Base-by-base conservation (phyloP, 1,139 yeast genomes). In the Kluyveromyces sp. region DNA sequence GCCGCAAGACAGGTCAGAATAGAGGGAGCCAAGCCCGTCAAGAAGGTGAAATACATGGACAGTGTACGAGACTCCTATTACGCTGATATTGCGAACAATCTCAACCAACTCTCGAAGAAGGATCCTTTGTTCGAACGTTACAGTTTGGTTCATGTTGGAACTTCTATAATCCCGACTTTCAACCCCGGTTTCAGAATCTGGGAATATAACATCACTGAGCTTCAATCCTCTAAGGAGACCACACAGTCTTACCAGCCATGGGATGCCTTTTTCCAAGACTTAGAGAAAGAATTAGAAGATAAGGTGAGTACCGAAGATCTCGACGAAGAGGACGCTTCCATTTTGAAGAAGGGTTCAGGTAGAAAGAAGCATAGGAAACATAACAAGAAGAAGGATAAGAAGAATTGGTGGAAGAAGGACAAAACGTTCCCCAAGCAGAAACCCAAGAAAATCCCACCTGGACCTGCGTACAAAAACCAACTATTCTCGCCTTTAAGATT, bases 121-220 rank as follows among this genome's bases (percentile, higher is more conserved):
- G 41, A 38, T 38, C 29, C 35, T 2, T 31, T 20, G 16, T 69
- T 71, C 22, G 83, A 81, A 51, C 67, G 89, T 39, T 85, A 83
- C 56, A 70, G 86, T 1, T 68, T 86, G 44, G 80, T 83, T 0
- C 83, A 80, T 56, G 78, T 86, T 17, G 72, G 80, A 2, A 80
- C 89, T 0, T 81, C 89, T 47, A 77, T 86, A n/a, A 77, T 86
- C 4, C 95, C 95, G 2, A 86, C 94, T 0, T 86, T 80, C 64
- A 83, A 83, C 53, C 89, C 95, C 2, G 86, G 89, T 1, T 60
- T 86, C 46, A 68, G 95, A 49, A 80, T 86, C 1, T 86, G 94
- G 92, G 95, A 86, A 58, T 86, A 86, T 59, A 85, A 86, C 57
- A 74, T 75, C 39, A 75, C 86, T 0, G 81, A 71, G 1, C 56